A percentile compares a stretch with the other conserved stretches of the same genome.
phyloP scores from a whole-genome alignment of 768 basidiomycete species.

The Mycena chlorophos region DNA sequence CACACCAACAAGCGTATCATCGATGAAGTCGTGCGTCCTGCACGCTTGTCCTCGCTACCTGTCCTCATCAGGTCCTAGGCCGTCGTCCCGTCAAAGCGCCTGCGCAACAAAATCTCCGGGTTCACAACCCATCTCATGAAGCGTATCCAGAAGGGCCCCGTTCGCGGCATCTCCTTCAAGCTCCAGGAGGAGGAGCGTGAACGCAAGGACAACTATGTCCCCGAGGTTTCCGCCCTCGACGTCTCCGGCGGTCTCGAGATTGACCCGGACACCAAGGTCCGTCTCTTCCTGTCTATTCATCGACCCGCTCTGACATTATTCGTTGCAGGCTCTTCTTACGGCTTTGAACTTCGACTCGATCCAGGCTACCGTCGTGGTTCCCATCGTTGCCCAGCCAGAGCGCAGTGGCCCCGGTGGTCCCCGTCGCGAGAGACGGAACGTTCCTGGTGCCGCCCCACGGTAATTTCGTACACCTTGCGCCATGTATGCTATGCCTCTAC shows the following conservation, averaged over 20 bases:
- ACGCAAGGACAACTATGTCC: conserved; percentile 99
- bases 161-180: conserved; percentile 99
- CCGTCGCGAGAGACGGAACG: conserved; percentile 73
- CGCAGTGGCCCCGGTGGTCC: conserved; percentile 47
- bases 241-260: conserved; percentile 71
- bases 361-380: conserved; percentile 66
- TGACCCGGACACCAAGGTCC: conserved; percentile 91
- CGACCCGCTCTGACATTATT: not conserved
- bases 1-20: conserved; percentile 99
- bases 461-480: conserved; percentile 5
- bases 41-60: conserved; percentile 8
- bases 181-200: conserved; percentile 99
- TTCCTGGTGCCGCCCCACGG: conserved; percentile 72
- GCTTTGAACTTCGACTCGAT: conserved; percentile 95
- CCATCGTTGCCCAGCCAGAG: conserved; percentile 65
- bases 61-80: conserved; percentile 48
- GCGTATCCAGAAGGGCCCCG: conserved; percentile 97
- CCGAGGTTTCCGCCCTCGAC: conserved; percentile 96
- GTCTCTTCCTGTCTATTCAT: conserved; percentile 26
- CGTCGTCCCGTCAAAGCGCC: conserved; percentile 94
- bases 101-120: conserved; percentile 99
- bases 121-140: conserved; percentile 99
- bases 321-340: conserved; percentile 75
- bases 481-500: not conserved
- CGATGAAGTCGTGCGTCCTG: conserved; percentile 83